These are phyloP conservation scores for Claviceps sp. DNA, from an alignment of 2,329 filamentous ascomycete species.

Conservation along the genomic window DNA sequence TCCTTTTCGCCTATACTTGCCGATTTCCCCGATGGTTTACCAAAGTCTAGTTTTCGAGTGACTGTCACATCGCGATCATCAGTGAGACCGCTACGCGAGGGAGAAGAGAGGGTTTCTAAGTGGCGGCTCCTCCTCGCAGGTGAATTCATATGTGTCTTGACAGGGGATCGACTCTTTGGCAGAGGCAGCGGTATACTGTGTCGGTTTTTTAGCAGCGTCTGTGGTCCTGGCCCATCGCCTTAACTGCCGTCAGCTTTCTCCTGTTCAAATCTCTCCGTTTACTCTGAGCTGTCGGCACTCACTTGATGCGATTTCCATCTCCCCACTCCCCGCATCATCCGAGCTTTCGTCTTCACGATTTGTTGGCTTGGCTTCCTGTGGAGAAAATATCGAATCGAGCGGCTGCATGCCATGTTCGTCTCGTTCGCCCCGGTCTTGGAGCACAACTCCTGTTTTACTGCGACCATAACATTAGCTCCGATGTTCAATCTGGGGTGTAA, in stretches of 20 bases:
- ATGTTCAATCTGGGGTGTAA: no score
- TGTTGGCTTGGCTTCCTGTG: constrained; percentile 46
- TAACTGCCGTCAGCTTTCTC: background rate
- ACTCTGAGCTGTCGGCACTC: constrained; percentile 9
- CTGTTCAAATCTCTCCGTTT: background rate
- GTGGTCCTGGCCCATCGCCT: constrained; percentile 41
- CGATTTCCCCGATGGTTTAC: constrained; percentile 10
- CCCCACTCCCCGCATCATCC: constrained; percentile 26
- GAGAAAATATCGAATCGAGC: constrained; percentile 78
- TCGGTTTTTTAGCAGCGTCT: constrained; percentile 37
- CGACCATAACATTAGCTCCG: constrained; percentile 2
- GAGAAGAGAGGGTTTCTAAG: constrained; percentile 39
- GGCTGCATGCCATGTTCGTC: constrained; percentile 90
- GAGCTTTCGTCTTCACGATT: constrained; percentile 12
- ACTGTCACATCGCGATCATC: constrained; percentile 27
- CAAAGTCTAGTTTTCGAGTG: constrained; percentile 42
- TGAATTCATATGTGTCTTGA: constrained; percentile 46
- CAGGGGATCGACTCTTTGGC: constrained; percentile 42
- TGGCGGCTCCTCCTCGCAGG: constrained; percentile 50
- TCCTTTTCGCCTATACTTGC: constrained; percentile 2
- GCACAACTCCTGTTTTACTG: constrained; percentile 79
- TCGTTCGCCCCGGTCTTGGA: constrained; percentile 65
- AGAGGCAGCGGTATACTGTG: constrained; percentile 34
- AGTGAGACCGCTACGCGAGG: constrained; percentile 24
- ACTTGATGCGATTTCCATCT: constrained; percentile 42